Evolutionary conservation across 177 flowering plant genomes (phyloP).

Genomic region (Tripterygium wilfordii): DNA sequence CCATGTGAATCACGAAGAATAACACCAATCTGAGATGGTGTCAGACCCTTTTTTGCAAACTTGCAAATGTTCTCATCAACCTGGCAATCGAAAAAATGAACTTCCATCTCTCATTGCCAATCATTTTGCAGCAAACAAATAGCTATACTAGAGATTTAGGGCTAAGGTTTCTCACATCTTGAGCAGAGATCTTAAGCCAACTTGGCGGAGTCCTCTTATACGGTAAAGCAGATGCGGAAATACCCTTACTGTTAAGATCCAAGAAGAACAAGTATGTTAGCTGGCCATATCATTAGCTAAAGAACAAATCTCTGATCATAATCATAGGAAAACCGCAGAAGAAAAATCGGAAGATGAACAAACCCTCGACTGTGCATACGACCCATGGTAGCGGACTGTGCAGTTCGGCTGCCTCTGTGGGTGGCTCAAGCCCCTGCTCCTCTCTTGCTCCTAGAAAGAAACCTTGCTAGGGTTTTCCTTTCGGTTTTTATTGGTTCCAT

Average conservation of each 20-base stretch:
- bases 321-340: background rate
- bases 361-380: conserved; percentile 49
- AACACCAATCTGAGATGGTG: conserved; percentile 47
- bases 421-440: background rate
- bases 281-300: too few species aligned
- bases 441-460: too few species aligned
- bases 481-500: too few species aligned
- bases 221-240: too few species aligned
- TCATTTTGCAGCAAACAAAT: too few species aligned
- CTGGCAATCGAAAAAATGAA: conserved; percentile 12
- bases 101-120: too few species aligned
- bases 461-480: too few species aligned
- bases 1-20: conserved; percentile 49
- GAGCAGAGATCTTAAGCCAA: conserved; percentile 40
- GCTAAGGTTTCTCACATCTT: conserved; percentile 20
- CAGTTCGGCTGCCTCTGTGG: too few species aligned
- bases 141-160: too few species aligned
- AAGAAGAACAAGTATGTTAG: conserved; percentile 41
- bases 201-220: conserved; percentile 39
- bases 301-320: background rate
- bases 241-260: conserved; percentile 39
- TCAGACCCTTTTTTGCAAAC: conserved; percentile 45
- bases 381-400: conserved; percentile 37
- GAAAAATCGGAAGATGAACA: conserved; percentile 4
- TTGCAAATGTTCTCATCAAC: conserved; percentile 45